A percentile compares a stretch with the other conserved stretches of the same genome.
Evolutionary conservation across 345 rosid genomes (phyloP).

Genomic region (Combretum micranthum): DNA sequence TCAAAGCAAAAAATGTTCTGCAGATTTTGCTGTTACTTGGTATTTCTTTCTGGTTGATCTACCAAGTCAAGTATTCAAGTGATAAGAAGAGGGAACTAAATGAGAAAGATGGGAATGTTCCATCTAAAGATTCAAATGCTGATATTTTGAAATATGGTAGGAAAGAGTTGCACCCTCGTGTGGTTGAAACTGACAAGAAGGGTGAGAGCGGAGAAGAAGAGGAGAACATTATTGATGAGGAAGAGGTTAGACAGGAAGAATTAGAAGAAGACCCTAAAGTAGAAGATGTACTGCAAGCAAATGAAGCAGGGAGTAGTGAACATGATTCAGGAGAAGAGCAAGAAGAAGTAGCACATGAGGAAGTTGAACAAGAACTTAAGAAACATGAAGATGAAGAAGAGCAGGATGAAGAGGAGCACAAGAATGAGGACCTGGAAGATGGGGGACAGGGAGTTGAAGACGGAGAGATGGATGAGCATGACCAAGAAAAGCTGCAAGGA

Average conservation of each 20-base stretch:
- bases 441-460: constrained; percentile 24
- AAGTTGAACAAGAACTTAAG: constrained; percentile 28
- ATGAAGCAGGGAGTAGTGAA: neutral
- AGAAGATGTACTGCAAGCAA: too few relatives aligned
- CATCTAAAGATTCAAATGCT: constrained; percentile 14
- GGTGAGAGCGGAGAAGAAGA: constrained; percentile 34
- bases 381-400: constrained; percentile 38
- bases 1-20: constrained; percentile 56
- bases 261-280: constrained; percentile 2
- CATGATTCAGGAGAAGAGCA: constrained; percentile 27
- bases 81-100: constrained; percentile 76
- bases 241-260: constrained; percentile 35
- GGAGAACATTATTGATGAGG: constrained; percentile 8
- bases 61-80: constrained; percentile 85
- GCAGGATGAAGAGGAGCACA: constrained; percentile 32
- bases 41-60: constrained; percentile 79
- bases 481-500: constrained; percentile 12
- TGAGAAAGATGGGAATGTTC: constrained; percentile 38
- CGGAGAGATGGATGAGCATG: constrained; percentile 12
- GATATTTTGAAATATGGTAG: constrained; percentile 56
- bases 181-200: constrained; percentile 18
- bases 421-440: constrained; percentile 21
- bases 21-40: constrained; percentile 77
- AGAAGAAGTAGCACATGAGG: constrained; percentile 22
- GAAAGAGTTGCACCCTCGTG: constrained; percentile 55